Evolutionary conservation across 352 stramenopile species (phyloP).

Genomic region (Pythium scleroteichum): DNA sequence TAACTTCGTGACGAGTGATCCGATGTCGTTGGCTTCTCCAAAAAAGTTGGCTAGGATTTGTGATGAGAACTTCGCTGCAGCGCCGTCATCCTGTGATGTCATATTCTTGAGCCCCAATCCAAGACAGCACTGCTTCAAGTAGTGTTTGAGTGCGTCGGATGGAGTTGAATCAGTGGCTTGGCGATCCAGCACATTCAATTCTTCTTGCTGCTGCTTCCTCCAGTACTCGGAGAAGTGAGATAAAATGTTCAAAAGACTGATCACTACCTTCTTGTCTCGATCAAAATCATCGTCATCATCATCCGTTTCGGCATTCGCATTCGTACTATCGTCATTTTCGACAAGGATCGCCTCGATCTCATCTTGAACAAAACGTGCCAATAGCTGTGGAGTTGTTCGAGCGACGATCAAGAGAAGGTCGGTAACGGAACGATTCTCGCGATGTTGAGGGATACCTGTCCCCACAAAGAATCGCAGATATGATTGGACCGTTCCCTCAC

Average conservation of each 20-base stretch:
- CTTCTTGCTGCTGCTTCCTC: slow-evolving; percentile 24
- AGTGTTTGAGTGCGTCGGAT: slow-evolving; percentile 37
- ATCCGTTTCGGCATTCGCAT: slow-evolving; percentile 22
- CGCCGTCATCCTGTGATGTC: slow-evolving; percentile 21
- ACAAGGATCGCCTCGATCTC: slow-evolving; percentile 55
- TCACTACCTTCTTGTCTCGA: slow-evolving; percentile 39
- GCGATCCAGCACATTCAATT: slow-evolving; percentile 22
- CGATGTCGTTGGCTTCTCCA: slow-evolving; percentile 35
- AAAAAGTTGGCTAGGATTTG: slow-evolving; percentile 53
- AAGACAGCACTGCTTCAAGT: slow-evolving; percentile 56
- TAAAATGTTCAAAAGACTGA: slow-evolving; percentile 51
- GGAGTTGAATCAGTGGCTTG: slow-evolving; percentile 29
- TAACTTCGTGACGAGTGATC: slow-evolving; percentile 44
- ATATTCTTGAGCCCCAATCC: slow-evolving; percentile 25
- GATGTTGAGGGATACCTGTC: slow-evolving; percentile 28
- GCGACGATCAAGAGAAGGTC: slow-evolving; percentile 61
- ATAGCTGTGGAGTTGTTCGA: slow-evolving; percentile 46
- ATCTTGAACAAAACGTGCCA: slow-evolving; percentile 51
- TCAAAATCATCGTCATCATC: slow-evolving; percentile 41
- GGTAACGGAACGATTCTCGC: slow-evolving; percentile 54
- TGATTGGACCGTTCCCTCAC: slow-evolving; percentile 34
- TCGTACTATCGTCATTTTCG: slow-evolving; percentile 21
- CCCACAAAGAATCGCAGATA: slow-evolving; percentile 48
- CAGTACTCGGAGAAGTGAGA: slow-evolving; percentile 59
- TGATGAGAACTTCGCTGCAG: slow-evolving; percentile 55